phyloP scores from a whole-genome alignment of 2,329 filamentous ascomycete species.

The Hymenoscyphus linearis region DNA sequence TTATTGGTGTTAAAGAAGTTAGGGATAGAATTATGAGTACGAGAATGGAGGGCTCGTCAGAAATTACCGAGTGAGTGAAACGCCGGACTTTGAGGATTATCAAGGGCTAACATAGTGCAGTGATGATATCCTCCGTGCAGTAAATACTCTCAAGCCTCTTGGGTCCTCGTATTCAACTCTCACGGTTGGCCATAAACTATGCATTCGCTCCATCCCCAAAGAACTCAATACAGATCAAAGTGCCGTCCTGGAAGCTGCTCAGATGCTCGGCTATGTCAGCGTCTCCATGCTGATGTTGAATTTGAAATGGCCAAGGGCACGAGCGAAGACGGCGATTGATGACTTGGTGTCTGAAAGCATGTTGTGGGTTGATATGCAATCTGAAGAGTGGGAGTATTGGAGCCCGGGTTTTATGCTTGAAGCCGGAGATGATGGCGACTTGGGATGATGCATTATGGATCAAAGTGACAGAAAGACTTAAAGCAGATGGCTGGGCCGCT shows the following conservation, averaged over 20 bases:
- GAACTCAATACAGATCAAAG: conserved; percentile 94
- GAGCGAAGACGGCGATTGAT: conserved; percentile 84
- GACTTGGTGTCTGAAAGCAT: conserved; percentile 84
- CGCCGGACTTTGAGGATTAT: not conserved
- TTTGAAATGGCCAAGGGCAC: conserved; percentile 74
- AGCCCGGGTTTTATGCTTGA: conserved; percentile 65
- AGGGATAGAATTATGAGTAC: conserved; percentile 68
- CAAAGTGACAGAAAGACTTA: not conserved
- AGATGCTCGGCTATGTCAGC: conserved; percentile 84
- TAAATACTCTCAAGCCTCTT: conserved; percentile 79
- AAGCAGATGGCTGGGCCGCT: not conserved
- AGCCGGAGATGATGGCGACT: conserved; percentile 14
- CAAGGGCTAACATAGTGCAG: conserved; percentile 35
- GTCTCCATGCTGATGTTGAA: conserved; percentile 86
- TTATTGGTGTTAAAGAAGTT: conserved; percentile 81
- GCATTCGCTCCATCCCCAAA: conserved; percentile 89
- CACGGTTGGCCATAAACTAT: conserved; percentile 74
- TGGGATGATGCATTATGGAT: not conserved
- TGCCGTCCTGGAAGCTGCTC: conserved; percentile 83
- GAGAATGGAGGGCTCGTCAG: conserved; percentile 66
- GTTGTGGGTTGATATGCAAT: conserved; percentile 90
- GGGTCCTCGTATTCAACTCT: conserved; percentile 84
- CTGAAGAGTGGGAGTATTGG: conserved; percentile 88
- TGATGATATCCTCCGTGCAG: conserved; percentile 86
- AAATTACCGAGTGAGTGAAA: conserved; percentile 66